Conservation (phyloP, 495 filamentous ascomycete genomes). For the Xylaria palmicola region DNA sequence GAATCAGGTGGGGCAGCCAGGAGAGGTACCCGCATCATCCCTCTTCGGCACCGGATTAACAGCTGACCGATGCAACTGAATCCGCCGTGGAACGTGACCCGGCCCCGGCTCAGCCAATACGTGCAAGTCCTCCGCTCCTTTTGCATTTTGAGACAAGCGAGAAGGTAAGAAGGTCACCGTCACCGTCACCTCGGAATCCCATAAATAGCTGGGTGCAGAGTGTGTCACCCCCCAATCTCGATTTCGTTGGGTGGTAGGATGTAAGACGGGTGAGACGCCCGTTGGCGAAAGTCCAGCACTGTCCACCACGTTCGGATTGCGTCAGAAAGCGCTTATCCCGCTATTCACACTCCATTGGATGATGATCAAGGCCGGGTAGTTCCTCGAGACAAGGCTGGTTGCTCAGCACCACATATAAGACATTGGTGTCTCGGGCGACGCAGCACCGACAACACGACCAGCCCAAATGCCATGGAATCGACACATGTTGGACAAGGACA, state of each 20-base stretch:
- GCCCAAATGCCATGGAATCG: too few relatives aligned
- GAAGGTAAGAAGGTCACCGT: too few relatives aligned
- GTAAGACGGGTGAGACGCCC: too few relatives aligned
- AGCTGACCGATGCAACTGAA: neutral
- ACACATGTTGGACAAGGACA: too few relatives aligned
- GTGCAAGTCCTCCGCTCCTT: too few relatives aligned
- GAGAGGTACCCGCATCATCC: neutral
- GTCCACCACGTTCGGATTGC: neutral
- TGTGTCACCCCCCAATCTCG: neutral
- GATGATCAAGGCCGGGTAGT: too few relatives aligned
- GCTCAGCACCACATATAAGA: neutral
- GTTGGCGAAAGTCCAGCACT: neutral
- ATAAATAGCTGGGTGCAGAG: neutral
- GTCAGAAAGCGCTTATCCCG: neutral
- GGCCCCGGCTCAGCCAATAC: neutral
- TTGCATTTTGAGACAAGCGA: neutral
- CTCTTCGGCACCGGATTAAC: conserved; percentile 1
- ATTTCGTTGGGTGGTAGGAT: too few relatives aligned
- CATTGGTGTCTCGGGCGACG: neutral
- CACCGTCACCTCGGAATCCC: neutral
- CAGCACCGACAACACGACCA: neutral
- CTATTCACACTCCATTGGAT: too few relatives aligned
- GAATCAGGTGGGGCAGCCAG: too few relatives aligned
- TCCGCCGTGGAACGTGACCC: neutral
- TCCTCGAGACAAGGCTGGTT: neutral